Percentiles rank a stretch among this genome's conserved stretches.
These are phyloP conservation scores for Phaeotremella fagi DNA, from an alignment of 768 basidiomycete genomes.

Conservation along the genomic window DNA sequence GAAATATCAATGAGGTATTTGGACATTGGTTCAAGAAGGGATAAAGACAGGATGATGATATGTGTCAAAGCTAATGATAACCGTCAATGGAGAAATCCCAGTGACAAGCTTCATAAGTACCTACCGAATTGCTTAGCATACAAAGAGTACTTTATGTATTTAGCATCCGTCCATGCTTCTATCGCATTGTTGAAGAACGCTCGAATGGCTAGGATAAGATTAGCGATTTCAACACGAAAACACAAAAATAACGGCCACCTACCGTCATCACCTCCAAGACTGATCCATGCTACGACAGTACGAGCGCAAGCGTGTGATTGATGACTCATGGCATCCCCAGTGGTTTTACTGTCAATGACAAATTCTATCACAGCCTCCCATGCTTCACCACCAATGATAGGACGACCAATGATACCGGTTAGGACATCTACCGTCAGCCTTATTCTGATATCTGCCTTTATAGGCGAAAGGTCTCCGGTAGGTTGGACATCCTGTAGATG, in stretches of 20 bases:
- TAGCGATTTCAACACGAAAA: too few relatives aligned
- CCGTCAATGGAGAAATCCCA: not conserved
- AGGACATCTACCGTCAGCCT: conserved; percentile 60
- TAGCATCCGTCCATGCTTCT: conserved; percentile 67
- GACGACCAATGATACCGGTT: conserved; percentile 53
- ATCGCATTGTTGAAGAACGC: conserved; percentile 48
- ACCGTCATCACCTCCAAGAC: conserved; percentile 49
- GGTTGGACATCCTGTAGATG: not conserved
- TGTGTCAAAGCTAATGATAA: conserved; percentile 66
- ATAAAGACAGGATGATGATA: conserved; percentile 62
- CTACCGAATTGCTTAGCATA: conserved; percentile 70
- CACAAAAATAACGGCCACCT: too few relatives aligned
- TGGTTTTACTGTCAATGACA: conserved; percentile 58
- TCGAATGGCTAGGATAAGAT: conserved; percentile 23
- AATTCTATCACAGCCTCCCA: conserved; percentile 25
- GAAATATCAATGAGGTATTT: conserved; percentile 46
- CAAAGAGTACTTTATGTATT: conserved; percentile 74
- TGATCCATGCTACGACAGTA: conserved; percentile 67
- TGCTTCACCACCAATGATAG: conserved; percentile 44
- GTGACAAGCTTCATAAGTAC: conserved; percentile 36
- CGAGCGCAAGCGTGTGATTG: conserved; percentile 52
- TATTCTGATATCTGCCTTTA: conserved; percentile 51
- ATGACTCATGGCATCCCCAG: conserved; percentile 44
- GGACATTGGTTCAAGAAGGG: conserved; percentile 59
- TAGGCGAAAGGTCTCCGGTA: conserved; percentile 1